Conservation (phyloP, 2,329 filamentous ascomycete genomes). For the Cadophora sp. region DNA sequence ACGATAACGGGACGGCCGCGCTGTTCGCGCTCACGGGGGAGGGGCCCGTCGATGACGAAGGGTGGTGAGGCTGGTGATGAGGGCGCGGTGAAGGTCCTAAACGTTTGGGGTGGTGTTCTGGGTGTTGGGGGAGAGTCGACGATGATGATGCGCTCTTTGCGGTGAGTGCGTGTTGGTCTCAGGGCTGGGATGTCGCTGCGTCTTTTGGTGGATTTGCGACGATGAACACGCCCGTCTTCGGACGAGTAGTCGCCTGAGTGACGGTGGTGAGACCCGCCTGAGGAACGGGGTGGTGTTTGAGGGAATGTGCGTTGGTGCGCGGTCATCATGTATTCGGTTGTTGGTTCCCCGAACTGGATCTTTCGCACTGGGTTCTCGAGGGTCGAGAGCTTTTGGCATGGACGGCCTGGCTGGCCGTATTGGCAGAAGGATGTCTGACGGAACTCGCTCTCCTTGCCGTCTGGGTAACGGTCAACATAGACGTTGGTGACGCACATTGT, state of each 20-base stretch:
- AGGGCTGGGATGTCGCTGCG: constrained; percentile 40
- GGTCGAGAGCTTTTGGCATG: constrained; percentile 52
- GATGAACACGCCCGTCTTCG: constrained; percentile 46
- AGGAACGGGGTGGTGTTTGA: constrained; percentile 40
- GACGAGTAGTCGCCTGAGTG: constrained; percentile 41
- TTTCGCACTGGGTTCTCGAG: constrained; percentile 52
- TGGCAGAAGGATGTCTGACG: constrained; percentile 48
- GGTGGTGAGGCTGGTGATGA: constrained; percentile 39
- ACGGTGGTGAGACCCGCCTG: constrained; percentile 37
- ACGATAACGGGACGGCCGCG: constrained; percentile 40
- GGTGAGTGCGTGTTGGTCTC: constrained; percentile 40
- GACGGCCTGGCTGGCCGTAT: constrained; percentile 48
- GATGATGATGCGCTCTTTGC: constrained; percentile 53
- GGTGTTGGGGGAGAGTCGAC: constrained; percentile 55
- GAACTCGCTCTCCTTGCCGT: constrained; percentile 51
- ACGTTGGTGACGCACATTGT: constrained; percentile 59
- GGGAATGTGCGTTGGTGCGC: constrained; percentile 38
- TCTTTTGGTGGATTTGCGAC: constrained; percentile 48
- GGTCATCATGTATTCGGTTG: constrained; percentile 49
- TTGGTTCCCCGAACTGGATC: constrained; percentile 47
- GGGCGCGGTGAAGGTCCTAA: constrained; percentile 49
- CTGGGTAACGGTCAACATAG: constrained; percentile 55
- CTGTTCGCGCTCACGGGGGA: constrained; percentile 23
- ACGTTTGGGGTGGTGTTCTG: constrained; percentile 54
- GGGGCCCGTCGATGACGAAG: constrained; percentile 27